A percentile compares a stretch with the other conserved stretches of the same genome.
Conservation (phyloP, 805 yeast species). For the Ogataea populi-albae region DNA sequence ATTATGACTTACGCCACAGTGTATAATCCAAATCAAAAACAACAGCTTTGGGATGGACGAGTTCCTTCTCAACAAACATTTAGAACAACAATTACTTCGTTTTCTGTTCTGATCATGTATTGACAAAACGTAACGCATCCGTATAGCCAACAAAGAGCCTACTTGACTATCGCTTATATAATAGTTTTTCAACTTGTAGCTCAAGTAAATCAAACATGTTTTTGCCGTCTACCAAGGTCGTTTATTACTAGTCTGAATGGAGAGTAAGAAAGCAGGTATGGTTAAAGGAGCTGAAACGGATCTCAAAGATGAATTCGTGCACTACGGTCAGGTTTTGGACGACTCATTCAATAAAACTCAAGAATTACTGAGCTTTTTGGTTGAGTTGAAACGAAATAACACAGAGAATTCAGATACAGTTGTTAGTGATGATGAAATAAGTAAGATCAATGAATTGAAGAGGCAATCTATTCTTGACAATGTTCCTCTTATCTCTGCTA, state of each 20-base stretch:
- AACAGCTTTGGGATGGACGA: conserved; percentile 45
- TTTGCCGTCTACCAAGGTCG: no score
- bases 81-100: conserved; percentile 1
- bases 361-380: conserved; percentile 9
- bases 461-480: conserved; percentile 20
- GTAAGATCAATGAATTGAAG: conserved; percentile 15
- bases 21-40: conserved; percentile 79
- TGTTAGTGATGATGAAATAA: conserved; percentile 4
- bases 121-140: no score
- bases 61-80: not conserved
- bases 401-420: not conserved
- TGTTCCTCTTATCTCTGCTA: conserved; percentile 15
- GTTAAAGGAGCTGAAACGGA: no score
- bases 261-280: no score
- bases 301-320: conserved; percentile 9
- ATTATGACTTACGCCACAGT: conserved; percentile 56
- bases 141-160: no score
- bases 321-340: conserved; percentile 11
- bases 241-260: no score
- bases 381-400: conserved; percentile 4
- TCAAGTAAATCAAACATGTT: no score
- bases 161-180: no score
- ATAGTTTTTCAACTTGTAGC: no score
- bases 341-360: conserved; percentile 20
- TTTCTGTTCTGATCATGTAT: not conserved